Conservation (phyloP, 495 filamentous ascomycete species). For the Aspergillus ellipticus region DNA sequence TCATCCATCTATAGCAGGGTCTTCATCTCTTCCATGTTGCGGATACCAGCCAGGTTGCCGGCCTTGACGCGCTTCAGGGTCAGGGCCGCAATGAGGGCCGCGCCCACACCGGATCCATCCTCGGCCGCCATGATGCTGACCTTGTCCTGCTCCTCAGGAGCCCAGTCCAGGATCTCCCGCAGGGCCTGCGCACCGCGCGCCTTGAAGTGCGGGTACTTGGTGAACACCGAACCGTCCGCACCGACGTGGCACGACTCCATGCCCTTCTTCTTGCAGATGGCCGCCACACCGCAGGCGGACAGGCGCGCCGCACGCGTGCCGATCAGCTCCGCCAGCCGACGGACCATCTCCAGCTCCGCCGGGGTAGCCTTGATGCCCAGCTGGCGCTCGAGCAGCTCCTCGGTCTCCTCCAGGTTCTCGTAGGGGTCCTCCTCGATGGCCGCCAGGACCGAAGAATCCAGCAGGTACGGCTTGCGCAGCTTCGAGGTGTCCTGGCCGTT, state of each 20-base stretch:
- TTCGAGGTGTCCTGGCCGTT: constrained; percentile 73
- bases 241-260: constrained; percentile 86
- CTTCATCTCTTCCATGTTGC: constrained; percentile 58
- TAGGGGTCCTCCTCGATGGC: constrained; percentile 91
- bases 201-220: constrained; percentile 98
- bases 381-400: constrained; percentile 70
- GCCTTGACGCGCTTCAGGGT: constrained; percentile 81
- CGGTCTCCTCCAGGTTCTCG: constrained; percentile 86
- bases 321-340: constrained; percentile 86
- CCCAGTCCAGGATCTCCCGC: constrained; percentile 92
- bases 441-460: constrained; percentile 95
- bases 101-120: constrained; percentile 94
- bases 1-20: constrained; percentile 31
- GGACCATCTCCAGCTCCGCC: constrained; percentile 79
- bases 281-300: constrained; percentile 89
- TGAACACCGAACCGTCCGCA: constrained; percentile 94
- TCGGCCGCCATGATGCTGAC: constrained; percentile 83
- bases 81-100: constrained; percentile 88
- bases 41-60: constrained; percentile 75
- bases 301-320: constrained; percentile 91
- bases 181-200: constrained; percentile 81
- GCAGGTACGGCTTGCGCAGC: constrained; percentile 75
- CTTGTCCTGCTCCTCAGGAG: constrained; percentile 71
- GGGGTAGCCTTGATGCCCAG: constrained; percentile 64
- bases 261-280: constrained; percentile 93